Evolutionary conservation across 768 basidiomycete genomes (phyloP), one percentile per base, ranked within the genome.

Genomic region (Postia placenta): DNA sequence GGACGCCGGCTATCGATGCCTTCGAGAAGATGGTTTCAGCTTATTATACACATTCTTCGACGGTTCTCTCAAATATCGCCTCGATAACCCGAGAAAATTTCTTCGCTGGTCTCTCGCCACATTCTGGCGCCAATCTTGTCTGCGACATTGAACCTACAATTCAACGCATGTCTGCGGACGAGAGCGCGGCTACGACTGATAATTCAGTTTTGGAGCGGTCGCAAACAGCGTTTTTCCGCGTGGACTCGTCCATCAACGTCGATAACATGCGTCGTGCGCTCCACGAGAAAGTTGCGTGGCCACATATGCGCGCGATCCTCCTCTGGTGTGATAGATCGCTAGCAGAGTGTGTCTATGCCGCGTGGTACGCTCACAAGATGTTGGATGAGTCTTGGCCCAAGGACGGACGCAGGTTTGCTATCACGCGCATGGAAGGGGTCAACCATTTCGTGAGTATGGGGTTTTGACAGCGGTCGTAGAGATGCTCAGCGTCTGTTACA

Each of bases 391-490:
- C 6, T 3, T 40, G 41, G 27, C 40, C 48, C 17, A 3, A 5
- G 27, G 17, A 7, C 3, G 48, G 24, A 33, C 40, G 48, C 25
- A 26, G 22, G 15, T 7, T 49, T 30, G 15, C 4, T 12, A 9
- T 42, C 14, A n/a, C 9, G 19, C 7, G 41, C 5, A 27, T 49
- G 12, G 20, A 42, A 35, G 48, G 41, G n/a, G 39, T 41, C 12
- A 49, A 49, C 17, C 48, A 49, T 25, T 49, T 49, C 30, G 48
- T 49, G n/a, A n/a, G n/a, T n/a, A n/a, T n/a, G n/a, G n/a, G n/a
- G n/a, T n/a, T n/a, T n/a, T n/a, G n/a, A n/a, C n/a, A n/a, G n/a
- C n/a, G n/a, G n/a, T n/a, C n/a, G n/a, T n/a, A n/a, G n/a, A n/a
- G n/a, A n/a, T n/a, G n/a, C n/a, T n/a, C n/a, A n/a, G n/a, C n/a